phyloP scores from a whole-genome alignment of 1,139 yeast genomes.

The Meyerozyma sp. region DNA sequence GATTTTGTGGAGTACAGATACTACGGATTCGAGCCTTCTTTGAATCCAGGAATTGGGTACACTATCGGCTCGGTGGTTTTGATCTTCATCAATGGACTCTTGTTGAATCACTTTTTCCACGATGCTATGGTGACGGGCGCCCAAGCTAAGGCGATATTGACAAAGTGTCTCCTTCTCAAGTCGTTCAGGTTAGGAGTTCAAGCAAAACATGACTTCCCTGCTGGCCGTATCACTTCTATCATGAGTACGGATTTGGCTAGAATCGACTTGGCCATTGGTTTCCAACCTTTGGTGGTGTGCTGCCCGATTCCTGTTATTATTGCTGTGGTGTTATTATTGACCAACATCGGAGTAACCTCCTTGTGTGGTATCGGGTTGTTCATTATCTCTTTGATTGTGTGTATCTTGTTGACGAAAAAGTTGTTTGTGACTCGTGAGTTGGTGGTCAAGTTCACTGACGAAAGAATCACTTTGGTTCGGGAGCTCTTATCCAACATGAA shows the following conservation, averaged over 20 bases:
- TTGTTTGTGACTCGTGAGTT: slow-evolving; percentile 33
- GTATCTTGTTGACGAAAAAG: slow-evolving; percentile 32
- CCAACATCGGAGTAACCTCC: slow-evolving; percentile 35
- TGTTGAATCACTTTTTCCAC: slow-evolving; percentile 41
- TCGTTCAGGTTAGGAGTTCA: slow-evolving; percentile 33
- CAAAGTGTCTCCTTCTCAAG: slow-evolving; percentile 34
- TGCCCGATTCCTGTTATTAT: slow-evolving; percentile 43
- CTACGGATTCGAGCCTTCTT: slow-evolving; percentile 29
- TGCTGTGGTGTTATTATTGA: slow-evolving; percentile 30
- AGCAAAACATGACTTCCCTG: slow-evolving; percentile 31
- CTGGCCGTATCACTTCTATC: slow-evolving; percentile 38
- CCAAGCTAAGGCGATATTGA: slow-evolving; percentile 36
- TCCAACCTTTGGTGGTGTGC: slow-evolving; percentile 40
- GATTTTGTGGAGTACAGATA: slow-evolving; percentile 35
- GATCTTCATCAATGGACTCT: slow-evolving; percentile 36
- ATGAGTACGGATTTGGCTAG: slow-evolving; percentile 43
- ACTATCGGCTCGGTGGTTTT: slow-evolving; percentile 36
- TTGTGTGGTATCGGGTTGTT: slow-evolving; percentile 42
- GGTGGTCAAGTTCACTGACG: slow-evolving; percentile 34
- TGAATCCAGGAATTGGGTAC: slow-evolving; percentile 36
- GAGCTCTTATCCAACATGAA: slow-evolving; percentile 39
- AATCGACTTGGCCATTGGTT: slow-evolving; percentile 43
- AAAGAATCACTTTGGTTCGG: slow-evolving; percentile 40
- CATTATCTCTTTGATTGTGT: slow-evolving; percentile 31
- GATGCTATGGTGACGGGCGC: slow-evolving; percentile 46